phyloP scores from a whole-genome alignment of 495 filamentous ascomycete species.

The Hypomontagnella monticulosa region DNA sequence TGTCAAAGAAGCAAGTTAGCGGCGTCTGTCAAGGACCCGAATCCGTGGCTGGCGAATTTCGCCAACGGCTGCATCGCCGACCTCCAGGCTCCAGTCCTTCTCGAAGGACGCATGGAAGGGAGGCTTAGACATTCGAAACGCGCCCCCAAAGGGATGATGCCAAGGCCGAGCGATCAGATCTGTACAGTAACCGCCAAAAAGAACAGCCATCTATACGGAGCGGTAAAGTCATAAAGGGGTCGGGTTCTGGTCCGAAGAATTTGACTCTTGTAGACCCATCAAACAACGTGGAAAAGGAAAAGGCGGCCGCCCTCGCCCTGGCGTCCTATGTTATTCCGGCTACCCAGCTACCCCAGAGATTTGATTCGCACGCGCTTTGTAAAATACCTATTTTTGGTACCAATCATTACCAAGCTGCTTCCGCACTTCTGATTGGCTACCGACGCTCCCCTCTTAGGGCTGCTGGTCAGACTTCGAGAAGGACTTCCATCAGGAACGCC shows the following conservation, averaged over 20 bases:
- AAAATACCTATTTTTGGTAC: constrained; percentile 38
- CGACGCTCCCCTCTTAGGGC: constrained; percentile 22
- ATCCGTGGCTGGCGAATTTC: constrained; percentile 14
- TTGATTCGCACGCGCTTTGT: constrained; percentile 38
- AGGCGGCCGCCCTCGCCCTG: not conserved
- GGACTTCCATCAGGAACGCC: not conserved
- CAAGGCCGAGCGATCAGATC: constrained; percentile 37
- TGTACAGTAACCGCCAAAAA: constrained; percentile 12
- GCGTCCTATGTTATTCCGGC: not conserved
- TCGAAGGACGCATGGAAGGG: constrained; percentile 40
- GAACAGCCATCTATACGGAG: constrained; percentile 16
- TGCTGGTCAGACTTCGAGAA: constrained; percentile 38
- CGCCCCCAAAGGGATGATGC: constrained; percentile 9
- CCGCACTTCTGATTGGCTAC: constrained; percentile 33
- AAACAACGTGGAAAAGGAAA: not conserved
- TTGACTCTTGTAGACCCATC: constrained; percentile 22
- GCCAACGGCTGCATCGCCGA: constrained; percentile 1
- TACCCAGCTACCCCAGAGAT: constrained; percentile 1
- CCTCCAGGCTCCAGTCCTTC: constrained; percentile 29
- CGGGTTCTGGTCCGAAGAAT: constrained; percentile 8
- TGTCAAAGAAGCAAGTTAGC: not conserved
- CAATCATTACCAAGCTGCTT: constrained; percentile 30
- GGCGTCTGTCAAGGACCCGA: constrained; percentile 8
- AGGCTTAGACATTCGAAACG: constrained; percentile 37
- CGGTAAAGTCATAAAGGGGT: constrained; percentile 34